Conservation (phyloP, 306 rosid species). For the Lupinus albus region DNA sequence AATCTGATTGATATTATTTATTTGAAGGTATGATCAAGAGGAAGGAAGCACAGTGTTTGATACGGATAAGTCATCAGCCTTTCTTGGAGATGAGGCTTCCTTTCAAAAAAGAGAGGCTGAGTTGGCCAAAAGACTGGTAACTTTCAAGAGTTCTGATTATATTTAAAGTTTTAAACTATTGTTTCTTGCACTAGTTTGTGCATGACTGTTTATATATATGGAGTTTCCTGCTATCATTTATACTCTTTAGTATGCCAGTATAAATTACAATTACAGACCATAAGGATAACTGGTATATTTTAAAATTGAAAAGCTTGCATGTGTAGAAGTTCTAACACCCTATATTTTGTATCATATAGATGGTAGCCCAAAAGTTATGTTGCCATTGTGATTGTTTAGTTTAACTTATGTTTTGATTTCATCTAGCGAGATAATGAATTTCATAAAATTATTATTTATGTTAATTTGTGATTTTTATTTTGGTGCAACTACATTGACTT, state of each 20-base stretch:
- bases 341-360: slow-evolving; percentile 1
- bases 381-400: not conserved
- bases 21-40: slow-evolving; percentile 91
- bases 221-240: slow-evolving; percentile 24
- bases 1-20: slow-evolving; percentile 33
- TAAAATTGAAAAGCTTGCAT: slow-evolving; percentile 18
- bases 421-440: slow-evolving; percentile 14
- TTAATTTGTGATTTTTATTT: slow-evolving; percentile 23
- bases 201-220: not conserved
- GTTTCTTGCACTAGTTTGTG: slow-evolving; percentile 22
- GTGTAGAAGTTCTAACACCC: slow-evolving; percentile 15
- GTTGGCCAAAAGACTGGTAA: slow-evolving; percentile 93
- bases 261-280: slow-evolving; percentile 25
- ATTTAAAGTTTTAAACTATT: slow-evolving; percentile 20
- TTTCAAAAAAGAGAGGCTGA: slow-evolving; percentile 98
- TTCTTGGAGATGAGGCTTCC: slow-evolving; percentile 86
- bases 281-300: slow-evolving; percentile 17
- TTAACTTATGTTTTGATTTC: slow-evolving; percentile 19
- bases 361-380: not conserved
- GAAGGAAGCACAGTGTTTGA: slow-evolving; percentile 88
- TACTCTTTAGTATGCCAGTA: slow-evolving; percentile 16
- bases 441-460: not conserved
- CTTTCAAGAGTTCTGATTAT: slow-evolving; percentile 28
- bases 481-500: not conserved
- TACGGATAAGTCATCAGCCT: slow-evolving; percentile 72